Conservation (phyloP, 2,329 filamentous ascomycete species). For the Fusarium sp. region DNA sequence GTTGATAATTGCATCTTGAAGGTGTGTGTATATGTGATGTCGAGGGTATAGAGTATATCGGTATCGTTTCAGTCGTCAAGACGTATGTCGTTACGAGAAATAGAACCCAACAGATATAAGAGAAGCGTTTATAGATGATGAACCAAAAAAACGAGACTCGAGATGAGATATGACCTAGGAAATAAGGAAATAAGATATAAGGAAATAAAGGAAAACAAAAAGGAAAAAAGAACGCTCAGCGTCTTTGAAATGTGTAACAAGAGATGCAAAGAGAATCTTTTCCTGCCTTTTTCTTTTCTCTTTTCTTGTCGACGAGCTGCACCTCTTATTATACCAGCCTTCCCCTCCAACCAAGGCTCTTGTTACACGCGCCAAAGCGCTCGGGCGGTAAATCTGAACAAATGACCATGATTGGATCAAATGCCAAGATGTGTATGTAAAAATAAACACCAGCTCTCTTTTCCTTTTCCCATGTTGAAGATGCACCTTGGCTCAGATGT, state of each 20-base stretch:
- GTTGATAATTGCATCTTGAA: constrained; percentile 63
- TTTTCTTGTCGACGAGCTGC: constrained; percentile 25
- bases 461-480: constrained; percentile 17
- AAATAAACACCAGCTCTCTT: constrained; percentile 34
- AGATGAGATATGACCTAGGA: constrained; percentile 33
- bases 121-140: constrained; percentile 22
- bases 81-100: constrained; percentile 29
- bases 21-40: constrained; percentile 16
- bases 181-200: constrained; percentile 43
- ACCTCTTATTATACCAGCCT: constrained; percentile 46
- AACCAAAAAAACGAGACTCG: constrained; percentile 19
- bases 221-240: constrained; percentile 35
- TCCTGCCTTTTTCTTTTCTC: constrained; percentile 34
- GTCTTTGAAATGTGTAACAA: constrained; percentile 34
- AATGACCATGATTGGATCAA: constrained; percentile 27
- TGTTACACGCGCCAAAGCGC: constrained; percentile 21
- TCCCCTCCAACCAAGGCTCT: constrained; percentile 12
- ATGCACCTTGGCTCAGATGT: constrained; percentile 31
- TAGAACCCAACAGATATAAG: constrained; percentile 17
- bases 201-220: constrained; percentile 27
- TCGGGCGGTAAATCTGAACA: constrained; percentile 26
- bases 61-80: constrained; percentile 33
- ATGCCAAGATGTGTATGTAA: constrained; percentile 22
- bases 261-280: constrained; percentile 36
- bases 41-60: constrained; percentile 2